Evolutionary conservation across 108 stramenopile genomes (phyloP).

Genomic region (Skeletonema tropicum): DNA sequence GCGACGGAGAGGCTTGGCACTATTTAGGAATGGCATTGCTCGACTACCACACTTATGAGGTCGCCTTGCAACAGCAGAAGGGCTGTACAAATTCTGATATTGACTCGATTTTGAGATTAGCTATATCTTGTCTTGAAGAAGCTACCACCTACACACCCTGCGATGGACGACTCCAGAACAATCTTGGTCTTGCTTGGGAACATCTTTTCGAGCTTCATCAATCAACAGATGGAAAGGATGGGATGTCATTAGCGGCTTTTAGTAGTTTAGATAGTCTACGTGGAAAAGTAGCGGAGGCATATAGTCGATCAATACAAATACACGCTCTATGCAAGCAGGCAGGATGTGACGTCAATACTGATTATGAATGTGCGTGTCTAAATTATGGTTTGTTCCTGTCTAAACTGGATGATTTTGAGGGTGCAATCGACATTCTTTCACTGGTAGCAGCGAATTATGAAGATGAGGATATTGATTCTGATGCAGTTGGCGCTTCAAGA

Average conservation of each 20-base stretch:
- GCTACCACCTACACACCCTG: constrained; percentile 51
- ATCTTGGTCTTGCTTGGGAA: constrained; percentile 56
- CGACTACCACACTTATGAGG: constrained; percentile 27
- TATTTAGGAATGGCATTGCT: constrained; percentile 67
- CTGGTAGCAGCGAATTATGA: background rate
- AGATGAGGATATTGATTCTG: background rate
- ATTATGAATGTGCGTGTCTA: constrained; percentile 45
- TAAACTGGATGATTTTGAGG: constrained; percentile 58
- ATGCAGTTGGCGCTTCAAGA: background rate
- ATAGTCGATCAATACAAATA: constrained; percentile 9
- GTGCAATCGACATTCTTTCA: constrained; percentile 50
- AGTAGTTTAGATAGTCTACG: constrained; percentile 5
- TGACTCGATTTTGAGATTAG: constrained; percentile 7
- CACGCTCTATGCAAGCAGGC: constrained; percentile 21
- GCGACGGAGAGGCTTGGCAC: constrained; percentile 74
- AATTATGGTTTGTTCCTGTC: constrained; percentile 68
- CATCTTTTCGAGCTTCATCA: constrained; percentile 12
- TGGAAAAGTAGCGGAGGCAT: constrained; percentile 30
- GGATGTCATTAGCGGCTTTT: background rate
- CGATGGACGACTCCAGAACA: constrained; percentile 69
- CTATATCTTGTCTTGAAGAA: constrained; percentile 45
- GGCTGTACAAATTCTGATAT: background rate
- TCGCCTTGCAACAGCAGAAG: background rate
- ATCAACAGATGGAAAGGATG: background rate
- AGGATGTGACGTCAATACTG: constrained; percentile 53